phyloP scores from a whole-genome alignment of 106 monocot species.

The Acorus calamus region DNA sequence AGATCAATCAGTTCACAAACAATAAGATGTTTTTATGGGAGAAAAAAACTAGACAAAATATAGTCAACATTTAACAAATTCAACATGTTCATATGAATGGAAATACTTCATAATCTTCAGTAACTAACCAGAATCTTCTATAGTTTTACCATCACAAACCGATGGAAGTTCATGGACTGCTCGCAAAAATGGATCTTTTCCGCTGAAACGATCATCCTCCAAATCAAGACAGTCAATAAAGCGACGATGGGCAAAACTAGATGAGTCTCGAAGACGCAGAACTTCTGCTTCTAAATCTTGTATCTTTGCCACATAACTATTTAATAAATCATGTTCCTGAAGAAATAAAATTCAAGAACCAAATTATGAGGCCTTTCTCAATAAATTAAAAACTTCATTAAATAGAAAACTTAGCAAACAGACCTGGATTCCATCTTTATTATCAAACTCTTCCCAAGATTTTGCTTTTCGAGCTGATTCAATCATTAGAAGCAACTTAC shows the following conservation, averaged over 20 bases:
- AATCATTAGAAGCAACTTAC: constrained; percentile 66
- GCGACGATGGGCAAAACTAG: constrained; percentile 14
- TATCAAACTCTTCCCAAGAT: constrained; percentile 54
- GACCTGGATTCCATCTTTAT: constrained; percentile 36
- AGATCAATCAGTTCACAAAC: too few species aligned
- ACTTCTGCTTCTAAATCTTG: constrained; percentile 78
- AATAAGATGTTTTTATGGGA: too few species aligned
- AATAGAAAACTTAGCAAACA: not conserved
- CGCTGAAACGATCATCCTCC: constrained; percentile 13
- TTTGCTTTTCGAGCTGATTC: constrained; percentile 53
- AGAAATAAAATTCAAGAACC: not conserved
- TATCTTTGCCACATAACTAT: constrained; percentile 59
- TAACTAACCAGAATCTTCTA: constrained; percentile 32
- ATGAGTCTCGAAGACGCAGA: constrained; percentile 27
- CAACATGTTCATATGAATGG: not conserved
- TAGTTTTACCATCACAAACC: constrained; percentile 17
- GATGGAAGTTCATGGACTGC: constrained; percentile 24
- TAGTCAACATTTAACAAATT: not conserved
- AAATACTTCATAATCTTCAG: not conserved
- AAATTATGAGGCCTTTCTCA: not conserved
- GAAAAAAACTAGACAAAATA: not conserved
- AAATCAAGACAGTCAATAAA: constrained; percentile 39
- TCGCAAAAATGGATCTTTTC: constrained; percentile 24
- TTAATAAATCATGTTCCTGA: constrained; percentile 62
- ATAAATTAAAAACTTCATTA: too few species aligned